Evolutionary conservation across 2,329 filamentous ascomycete species (phyloP), one percentile per base, ranked within the genome.

Genomic region (Exophiala lecanii-corni): DNA sequence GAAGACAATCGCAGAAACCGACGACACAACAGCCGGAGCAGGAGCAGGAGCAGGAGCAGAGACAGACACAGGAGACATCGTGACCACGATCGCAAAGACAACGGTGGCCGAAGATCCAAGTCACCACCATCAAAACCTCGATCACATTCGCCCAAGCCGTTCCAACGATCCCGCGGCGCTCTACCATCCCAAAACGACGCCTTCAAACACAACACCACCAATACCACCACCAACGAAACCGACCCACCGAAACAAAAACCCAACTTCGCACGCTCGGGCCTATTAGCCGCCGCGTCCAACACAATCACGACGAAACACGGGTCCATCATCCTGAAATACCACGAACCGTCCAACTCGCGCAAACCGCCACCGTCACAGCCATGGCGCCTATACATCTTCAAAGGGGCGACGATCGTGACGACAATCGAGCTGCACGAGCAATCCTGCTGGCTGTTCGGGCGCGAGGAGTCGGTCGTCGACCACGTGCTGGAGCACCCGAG

Each of bases 311-410:
- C 65, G 7, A 55, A 57, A 26, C 84, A 81, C 3, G 15, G 17
- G 7, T 76, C 76, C 16, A 81, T 95, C 41, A 80, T 87, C 2
- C 77, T 98, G 35, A 97, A 97, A 70, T 98, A 98, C 65, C 86
- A 96, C 68, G 92, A 98, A 66, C 92, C 92, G 1, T 71, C 87
- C 9, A 92, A 98, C 69, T 87, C 91, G 37, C 84, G 92, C 46
- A 95, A 95, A 56, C 87, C 92, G 0, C 75, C 89, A 0, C 60
- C 83, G 1, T 82, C 80, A 41, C 81, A 92, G 55, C 70, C 79
- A 44, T 98, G 91, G 91, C 86, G 86, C 47, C 71, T 98, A 36
- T 97, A 94, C 62, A 78, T 96, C 16, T 98, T 98, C 76, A 95
- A 95, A 60, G 86, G 81, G 9, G 65, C 75, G 19, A 85, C 89